phyloP scores from a whole-genome alignment of 1,284 basidiomycete species.

The Melampsora occidentalis region DNA sequence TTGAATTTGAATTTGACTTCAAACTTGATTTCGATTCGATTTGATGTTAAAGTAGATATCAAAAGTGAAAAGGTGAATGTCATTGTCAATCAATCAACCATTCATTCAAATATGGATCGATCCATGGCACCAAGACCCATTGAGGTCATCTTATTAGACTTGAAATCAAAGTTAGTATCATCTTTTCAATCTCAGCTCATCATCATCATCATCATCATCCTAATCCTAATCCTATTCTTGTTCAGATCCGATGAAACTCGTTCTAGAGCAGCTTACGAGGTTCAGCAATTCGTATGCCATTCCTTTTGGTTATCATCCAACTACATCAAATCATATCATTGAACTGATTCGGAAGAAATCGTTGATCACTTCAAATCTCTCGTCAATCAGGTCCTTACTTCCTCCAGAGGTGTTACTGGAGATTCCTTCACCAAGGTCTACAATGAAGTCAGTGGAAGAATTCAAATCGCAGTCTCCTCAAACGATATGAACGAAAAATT shows the following conservation, averaged over 20 bases:
- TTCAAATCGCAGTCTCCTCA: constrained; percentile 40
- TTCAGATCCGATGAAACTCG: constrained; percentile 42
- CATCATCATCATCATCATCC: background rate
- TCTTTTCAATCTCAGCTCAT: background rate
- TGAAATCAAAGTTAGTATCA: constrained; percentile 41
- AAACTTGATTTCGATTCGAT: background rate
- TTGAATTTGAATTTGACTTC: background rate
- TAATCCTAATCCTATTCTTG: background rate
- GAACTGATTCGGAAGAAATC: background rate
- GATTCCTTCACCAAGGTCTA: constrained; percentile 44
- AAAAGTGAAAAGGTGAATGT: too few species aligned
- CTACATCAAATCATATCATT: background rate
- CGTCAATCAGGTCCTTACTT: constrained; percentile 38
- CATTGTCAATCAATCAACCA: background rate
- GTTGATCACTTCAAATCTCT: background rate
- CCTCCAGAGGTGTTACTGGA: constrained; percentile 41
- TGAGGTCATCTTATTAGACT: constrained; percentile 42
- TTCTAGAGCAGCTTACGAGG: constrained; percentile 41
- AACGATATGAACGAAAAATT: constrained; percentile 45
- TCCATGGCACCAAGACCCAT: constrained; percentile 41
- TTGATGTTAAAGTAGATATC: too few species aligned
- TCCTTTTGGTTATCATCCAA: background rate
- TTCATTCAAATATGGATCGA: constrained; percentile 35
- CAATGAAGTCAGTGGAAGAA: constrained; percentile 43
- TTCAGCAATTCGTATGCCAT: constrained; percentile 43